These are phyloP conservation scores for Claviceps pazoutovae DNA, from an alignment of 2,329 filamentous ascomycete genomes.

Conservation along the genomic window DNA sequence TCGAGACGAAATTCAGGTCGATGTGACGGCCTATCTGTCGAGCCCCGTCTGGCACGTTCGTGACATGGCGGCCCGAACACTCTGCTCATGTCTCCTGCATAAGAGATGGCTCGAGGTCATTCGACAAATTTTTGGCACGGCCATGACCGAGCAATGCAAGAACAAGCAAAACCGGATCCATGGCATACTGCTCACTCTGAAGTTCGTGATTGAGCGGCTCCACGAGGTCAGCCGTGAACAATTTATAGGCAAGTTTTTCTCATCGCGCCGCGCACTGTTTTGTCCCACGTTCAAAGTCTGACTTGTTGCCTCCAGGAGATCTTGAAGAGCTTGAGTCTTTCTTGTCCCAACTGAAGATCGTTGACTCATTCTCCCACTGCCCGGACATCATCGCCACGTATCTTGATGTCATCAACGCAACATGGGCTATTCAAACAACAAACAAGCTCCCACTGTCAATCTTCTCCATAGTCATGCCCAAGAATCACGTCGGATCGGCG, in stretches of 20 bases:
- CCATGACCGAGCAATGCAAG: conserved; percentile 11
- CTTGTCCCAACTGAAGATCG: conserved; percentile 14
- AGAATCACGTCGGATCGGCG: conserved; percentile 16
- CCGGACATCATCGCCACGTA: conserved; percentile 32
- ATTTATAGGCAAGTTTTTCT: conserved; percentile 25
- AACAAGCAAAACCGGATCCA: conserved; percentile 40
- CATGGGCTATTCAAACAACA: conserved; percentile 18
- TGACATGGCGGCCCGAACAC: conserved; percentile 64
- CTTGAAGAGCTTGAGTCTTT: conserved; percentile 17
- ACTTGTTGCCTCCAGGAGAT: conserved; percentile 13
- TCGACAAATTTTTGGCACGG: conserved; percentile 20
- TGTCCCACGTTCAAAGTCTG: neutral
- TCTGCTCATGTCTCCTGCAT: conserved; percentile 47
- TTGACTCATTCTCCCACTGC: conserved; percentile 14
- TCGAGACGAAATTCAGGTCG: conserved; percentile 38
- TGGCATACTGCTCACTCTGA: conserved; percentile 41
- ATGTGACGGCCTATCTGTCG: conserved; percentile 48
- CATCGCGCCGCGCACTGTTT: too few relatives aligned
- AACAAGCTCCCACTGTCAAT: conserved; percentile 9
- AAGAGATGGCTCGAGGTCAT: conserved; percentile 33
- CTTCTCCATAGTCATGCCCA: conserved; percentile 10
- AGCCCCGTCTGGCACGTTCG: conserved; percentile 69
- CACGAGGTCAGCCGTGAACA: conserved; percentile 30
- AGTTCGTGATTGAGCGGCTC: conserved; percentile 42
- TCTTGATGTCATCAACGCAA: conserved; percentile 31